phyloP scores from a whole-genome alignment of 768 basidiomycete genomes.

The Xerocomellus dryophilus region DNA sequence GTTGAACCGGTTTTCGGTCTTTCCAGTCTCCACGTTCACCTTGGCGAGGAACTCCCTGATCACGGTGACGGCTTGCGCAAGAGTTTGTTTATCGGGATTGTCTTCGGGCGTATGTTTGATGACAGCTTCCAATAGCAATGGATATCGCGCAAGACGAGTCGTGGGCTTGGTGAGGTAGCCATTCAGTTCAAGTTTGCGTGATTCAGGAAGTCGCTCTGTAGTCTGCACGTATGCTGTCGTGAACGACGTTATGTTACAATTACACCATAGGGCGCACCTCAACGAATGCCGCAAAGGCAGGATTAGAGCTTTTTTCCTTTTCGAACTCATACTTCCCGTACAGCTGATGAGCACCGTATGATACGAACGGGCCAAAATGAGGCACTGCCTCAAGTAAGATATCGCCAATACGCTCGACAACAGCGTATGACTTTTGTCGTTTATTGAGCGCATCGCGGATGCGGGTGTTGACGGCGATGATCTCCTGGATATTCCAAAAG shows the following conservation, averaged over 20 bases:
- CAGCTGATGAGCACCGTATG: slow-evolving; percentile 93
- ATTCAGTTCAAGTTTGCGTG: slow-evolving; percentile 94
- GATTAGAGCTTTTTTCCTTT: slow-evolving; percentile 93
- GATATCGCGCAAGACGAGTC: slow-evolving; percentile 95
- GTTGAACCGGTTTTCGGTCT: slow-evolving; percentile 95
- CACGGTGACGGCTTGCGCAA: slow-evolving; percentile 74
- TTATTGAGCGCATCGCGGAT: slow-evolving; percentile 93
- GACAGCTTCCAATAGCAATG: slow-evolving; percentile 87
- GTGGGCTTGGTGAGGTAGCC: slow-evolving; percentile 98
- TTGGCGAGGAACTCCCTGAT: slow-evolving; percentile 80
- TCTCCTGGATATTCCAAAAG: slow-evolving; percentile 97
- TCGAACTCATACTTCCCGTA: slow-evolving; percentile 99
- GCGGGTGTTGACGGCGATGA: slow-evolving; percentile 85
- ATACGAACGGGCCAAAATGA: slow-evolving; percentile 88
- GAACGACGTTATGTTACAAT: background rate
- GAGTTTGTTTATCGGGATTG: slow-evolving; percentile 73
- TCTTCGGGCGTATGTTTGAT: slow-evolving; percentile 90
- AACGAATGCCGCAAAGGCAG: slow-evolving; percentile 91
- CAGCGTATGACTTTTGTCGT: slow-evolving; percentile 91
- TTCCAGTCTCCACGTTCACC: slow-evolving; percentile 93
- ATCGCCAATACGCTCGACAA: slow-evolving; percentile 91
- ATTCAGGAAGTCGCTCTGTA: slow-evolving; percentile 91
- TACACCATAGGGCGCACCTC: slow-evolving; percentile 53
- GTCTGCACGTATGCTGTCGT: slow-evolving; percentile 43
- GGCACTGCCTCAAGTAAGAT: slow-evolving; percentile 84